Base-by-base conservation (phyloP, 2,329 filamentous ascomycete genomes). In the Cercospora sesami region DNA sequence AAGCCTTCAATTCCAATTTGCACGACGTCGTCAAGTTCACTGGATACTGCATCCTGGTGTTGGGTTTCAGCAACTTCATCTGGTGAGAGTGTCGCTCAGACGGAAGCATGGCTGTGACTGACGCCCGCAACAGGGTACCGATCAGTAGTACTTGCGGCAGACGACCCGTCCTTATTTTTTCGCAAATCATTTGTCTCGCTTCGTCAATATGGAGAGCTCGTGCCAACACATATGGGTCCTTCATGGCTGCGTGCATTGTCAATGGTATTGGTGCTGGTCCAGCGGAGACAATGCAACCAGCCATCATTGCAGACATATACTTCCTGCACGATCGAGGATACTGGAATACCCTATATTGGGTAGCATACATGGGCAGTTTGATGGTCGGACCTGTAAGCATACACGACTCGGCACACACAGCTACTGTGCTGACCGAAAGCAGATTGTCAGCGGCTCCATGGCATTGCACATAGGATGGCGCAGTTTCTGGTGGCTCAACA, bases 401-500 rank as follows among this genome's bases (percentile, higher is more conserved):
- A 16, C 10, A 5, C 8, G 1, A 0, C 21, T 7, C 8, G 2
- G 30, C 31, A 21, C 12, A 51, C 30, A 21, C 10, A 6, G 9
- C 1, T 9, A 21, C 16, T 28, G 21, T 33, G 21, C 63, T 69
- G 30, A 3, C 86, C 85, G 2, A 5, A 18, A 42, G 23, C 59
- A 70, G 68, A 89, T 89, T 67, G 82, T 89, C 59, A 81, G 86
- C 0, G 88, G 88, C 1, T 78, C 85, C 0, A 90, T 90, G 87
- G 83, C 86, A 1, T 79, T 85, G 53, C 82, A 85, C 39, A 75
- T 84, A 4, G 87, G 87, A 59, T 89, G 86, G 85, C 80, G 86
- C 28, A 87, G 80, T 73, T 90, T 90, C 76, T 90, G 87, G 86
- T 90, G 87, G 87, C 80, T 90, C 69, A 89, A 89, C 70, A 84